Base-by-base conservation (phyloP, 2,329 filamentous ascomycete genomes). In the Verticillium nubilum region DNA sequence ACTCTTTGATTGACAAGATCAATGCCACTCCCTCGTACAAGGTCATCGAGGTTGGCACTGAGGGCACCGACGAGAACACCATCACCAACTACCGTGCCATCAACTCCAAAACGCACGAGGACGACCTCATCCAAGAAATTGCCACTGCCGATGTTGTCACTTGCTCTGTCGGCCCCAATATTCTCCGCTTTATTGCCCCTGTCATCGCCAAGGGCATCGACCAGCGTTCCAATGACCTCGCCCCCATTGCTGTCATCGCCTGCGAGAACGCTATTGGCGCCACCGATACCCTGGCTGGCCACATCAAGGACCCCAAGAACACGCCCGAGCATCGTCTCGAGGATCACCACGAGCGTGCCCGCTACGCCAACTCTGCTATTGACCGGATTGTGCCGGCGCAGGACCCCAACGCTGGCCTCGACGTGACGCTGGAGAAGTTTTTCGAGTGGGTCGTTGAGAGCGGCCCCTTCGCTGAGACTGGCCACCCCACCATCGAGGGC, bases 231-330 rank as follows among this genome's bases (percentile, higher is more conserved):
- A 71, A 75, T 15, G 78, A 82, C 52, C 71, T 74, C 58, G 83
- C 84, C 63, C 93, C 94, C 7, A 77, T 98, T 50, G 87, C 93
- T 25, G 91, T 99, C 71, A 97, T 99, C 77, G 95, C 95, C 60
- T 99, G 95, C 77, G 95, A 99, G 81, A 99, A 99, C 76, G 92
- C 92, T 73, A 97, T 98, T 72, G 91, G 91, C 65, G 95, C 92
- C 69, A 98, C 95, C 56, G 91, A 95, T 72, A 91, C 90, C 42
- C 88, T 97, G 57, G 91, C 89, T 65, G 84, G 83, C 47, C 87
- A 89, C 80, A 96, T 96, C 80, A 89, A 88, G 74, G 80, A 87
- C 64, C 81, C 88, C 68, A 79, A 84, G 67, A 88, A 95, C 79
- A 91, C 92, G 52, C 80, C 85, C 23, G 77, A 84, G 42, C 80